Evolutionary conservation across 2,329 filamentous ascomycete genomes (phyloP), one percentile per base, ranked within the genome.

Genomic region (Cryoendolithus antarcticus): DNA sequence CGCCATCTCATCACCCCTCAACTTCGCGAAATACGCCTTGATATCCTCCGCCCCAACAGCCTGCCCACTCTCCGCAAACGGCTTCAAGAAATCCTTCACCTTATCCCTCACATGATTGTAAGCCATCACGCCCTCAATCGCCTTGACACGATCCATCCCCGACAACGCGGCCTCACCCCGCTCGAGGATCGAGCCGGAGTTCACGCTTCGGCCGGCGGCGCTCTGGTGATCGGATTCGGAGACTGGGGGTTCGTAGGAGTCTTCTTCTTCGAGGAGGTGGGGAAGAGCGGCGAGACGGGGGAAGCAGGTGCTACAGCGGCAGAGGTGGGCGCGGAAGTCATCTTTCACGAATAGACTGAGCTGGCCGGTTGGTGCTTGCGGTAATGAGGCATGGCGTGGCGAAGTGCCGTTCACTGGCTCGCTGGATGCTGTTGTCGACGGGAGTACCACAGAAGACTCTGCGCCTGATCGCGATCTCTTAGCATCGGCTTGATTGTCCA

Each of bases 61-160:
- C 60, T 83, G 69, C 1, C 89, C 89, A 46, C 81, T 93, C 57
- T 95, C 86, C 0, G 91, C 91, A 58, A 94, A 98, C 32, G 93
- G 82, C 62, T 88, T 78, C 53, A 98, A 76, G 59, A 98, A 96
- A 0, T 80, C 80, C 67, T 89, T 94, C n/a, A 98, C 77, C 57
- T 89, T 88, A 55, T 96, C 88, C 56, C 93, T 91, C 44, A 98
- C 72, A 53, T 93, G 82, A 54, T 96, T 95, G 63, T 96, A 98
- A 0, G 88, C 89, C 86, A 96, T 95, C 34, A 93, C 89, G 10
- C 91, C 91, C 60, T 98, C 59, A 40, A 98, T 94, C 4, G 91
- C 91, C 9, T 80, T 74, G 6, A 96, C 89, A 2, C 91, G 82
- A 57, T 98, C 91, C 41, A 98, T 80, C 52, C 86, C 93, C 57